Percentiles rank a stretch among this genome's conserved stretches.
Evolutionary conservation across 192 early-diverging fungal species (phyloP).

Genomic region (Coemansia sp.): DNA sequence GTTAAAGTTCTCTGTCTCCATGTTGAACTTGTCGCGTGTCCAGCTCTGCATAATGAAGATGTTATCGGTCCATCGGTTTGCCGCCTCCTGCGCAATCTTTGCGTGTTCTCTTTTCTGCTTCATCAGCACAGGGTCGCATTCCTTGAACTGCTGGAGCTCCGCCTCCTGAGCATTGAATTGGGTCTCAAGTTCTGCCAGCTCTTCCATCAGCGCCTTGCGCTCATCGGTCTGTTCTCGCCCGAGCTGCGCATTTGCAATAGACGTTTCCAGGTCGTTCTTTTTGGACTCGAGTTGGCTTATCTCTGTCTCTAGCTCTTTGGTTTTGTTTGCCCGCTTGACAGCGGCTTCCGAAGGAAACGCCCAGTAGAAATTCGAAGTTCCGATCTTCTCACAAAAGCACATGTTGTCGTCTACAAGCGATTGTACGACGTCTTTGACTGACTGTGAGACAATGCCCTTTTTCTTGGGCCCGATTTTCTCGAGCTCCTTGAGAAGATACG

Average conservation of each 20-base stretch:
- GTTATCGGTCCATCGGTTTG: conserved; percentile 91
- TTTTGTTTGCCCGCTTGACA: conserved; percentile 53
- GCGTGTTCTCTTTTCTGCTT: conserved; percentile 65
- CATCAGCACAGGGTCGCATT: conserved; percentile 77
- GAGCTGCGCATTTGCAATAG: conserved; percentile 55
- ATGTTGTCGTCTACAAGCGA: conserved; percentile 80
- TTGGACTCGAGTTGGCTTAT: conserved; percentile 51
- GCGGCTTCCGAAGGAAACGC: conserved; percentile 78
- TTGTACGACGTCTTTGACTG: conserved; percentile 84
- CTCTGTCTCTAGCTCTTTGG: conserved; percentile 58
- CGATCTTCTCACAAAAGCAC: conserved; percentile 83
- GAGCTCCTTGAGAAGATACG: conserved; percentile 82
- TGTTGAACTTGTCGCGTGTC: conserved; percentile 68
- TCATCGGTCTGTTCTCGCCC: conserved; percentile 72
- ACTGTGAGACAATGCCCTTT: conserved; percentile 80
- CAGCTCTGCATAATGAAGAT: conserved; percentile 83
- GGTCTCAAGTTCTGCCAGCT: conserved; percentile 59
- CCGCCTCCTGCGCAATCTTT: conserved; percentile 66
- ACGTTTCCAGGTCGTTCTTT: conserved; percentile 49
- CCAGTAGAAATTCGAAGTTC: conserved; percentile 91
- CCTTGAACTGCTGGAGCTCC: conserved; percentile 70
- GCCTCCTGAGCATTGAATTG: conserved; percentile 41
- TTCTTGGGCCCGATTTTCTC: conserved; percentile 80
- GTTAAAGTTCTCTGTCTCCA: conserved; percentile 66
- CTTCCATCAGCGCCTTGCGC: conserved; percentile 55